phyloP scores from a whole-genome alignment of 495 filamentous ascomycete species.

The Aspergillus heteromorphus region DNA sequence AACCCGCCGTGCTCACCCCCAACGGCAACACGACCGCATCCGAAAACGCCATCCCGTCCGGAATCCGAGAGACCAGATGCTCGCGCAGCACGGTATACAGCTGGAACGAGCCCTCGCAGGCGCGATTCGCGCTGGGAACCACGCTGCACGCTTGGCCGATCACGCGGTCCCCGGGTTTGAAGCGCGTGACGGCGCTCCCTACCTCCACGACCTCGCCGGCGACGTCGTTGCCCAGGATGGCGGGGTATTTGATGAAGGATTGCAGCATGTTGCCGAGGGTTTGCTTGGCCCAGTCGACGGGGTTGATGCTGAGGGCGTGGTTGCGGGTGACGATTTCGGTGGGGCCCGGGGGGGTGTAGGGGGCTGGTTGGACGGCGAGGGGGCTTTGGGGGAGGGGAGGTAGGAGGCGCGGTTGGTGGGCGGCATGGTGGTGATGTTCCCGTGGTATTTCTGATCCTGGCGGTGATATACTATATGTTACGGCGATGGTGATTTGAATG shows the following conservation, averaged over 20 bases:
- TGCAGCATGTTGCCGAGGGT: neutral
- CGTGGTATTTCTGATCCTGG: too few species aligned
- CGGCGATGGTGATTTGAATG: too few species aligned
- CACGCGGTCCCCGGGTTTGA: slow-evolving; percentile 22
- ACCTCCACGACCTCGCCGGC: slow-evolving; percentile 30
- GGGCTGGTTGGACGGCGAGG: neutral
- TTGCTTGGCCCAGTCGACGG: neutral
- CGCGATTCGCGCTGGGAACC: slow-evolving; percentile 6
- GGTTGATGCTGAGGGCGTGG: neutral
- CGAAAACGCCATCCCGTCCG: slow-evolving; percentile 11
- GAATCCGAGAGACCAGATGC: neutral
- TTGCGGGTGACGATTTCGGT: neutral
- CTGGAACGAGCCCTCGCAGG: slow-evolving; percentile 22
- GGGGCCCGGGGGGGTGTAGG: neutral
- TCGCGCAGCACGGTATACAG: slow-evolving; percentile 13
- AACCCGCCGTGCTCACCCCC: slow-evolving; percentile 44
- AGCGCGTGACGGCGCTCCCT: slow-evolving; percentile 18
- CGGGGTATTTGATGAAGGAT: neutral
- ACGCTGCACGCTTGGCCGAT: slow-evolving; percentile 16
- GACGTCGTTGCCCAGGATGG: slow-evolving; percentile 41
- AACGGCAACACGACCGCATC: slow-evolving; percentile 36
- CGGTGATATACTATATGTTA: too few species aligned
- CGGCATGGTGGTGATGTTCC: neutral
- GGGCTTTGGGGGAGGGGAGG: neutral
- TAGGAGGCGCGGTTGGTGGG: neutral